Base-by-base conservation (phyloP, 2,329 filamentous ascomycete genomes). In the Aureobasidium musti region DNA sequence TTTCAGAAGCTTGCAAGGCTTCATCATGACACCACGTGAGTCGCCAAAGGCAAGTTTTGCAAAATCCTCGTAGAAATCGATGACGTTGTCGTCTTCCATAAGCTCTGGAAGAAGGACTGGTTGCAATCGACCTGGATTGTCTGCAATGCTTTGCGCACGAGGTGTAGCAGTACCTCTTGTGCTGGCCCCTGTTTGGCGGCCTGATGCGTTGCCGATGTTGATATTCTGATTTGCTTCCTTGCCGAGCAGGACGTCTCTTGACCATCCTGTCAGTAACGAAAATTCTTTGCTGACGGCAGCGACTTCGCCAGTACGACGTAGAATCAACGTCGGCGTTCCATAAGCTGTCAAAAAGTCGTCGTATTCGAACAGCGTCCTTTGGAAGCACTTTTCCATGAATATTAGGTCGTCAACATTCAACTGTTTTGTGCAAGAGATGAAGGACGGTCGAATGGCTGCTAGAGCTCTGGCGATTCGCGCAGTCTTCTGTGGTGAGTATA, bases 361-460 rank as follows among this genome's bases (percentile, higher is more conserved):
- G 73, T 96, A 96, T 75, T 97, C 92, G 74, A 92, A 92, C 13
- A 98, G 82, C 0, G 92, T 96, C 43, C 95, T 87, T 78, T 99
- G 95, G 75, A 98, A 92, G 73, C 91, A 96, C 79, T 96, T 96
- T 77, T 99, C 95, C 90, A 97, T 97, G 77, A 98, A 97, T 26
- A 99, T 88, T 33, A 98, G 82, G 77, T 99, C 95, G 73, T 95
- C 89, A 21, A 89, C 84, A 70, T 92, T 93, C 68, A 98, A 82
- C n/a, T 91, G 92, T 73, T 91, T 91, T 23, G 91, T 96, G 69
- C 92, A 96, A 13, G 92, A 89, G 69, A 98, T 94, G 75, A 99
- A 95, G 0, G 92, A 95, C 1, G 95, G 94, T 8, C 95, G 89
- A 72, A 97, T 96, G 52, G 90, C 92, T 7, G 91, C 90, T 63